Base-by-base conservation (phyloP, 345 rosid genomes). In the Citrus reticulata region DNA sequence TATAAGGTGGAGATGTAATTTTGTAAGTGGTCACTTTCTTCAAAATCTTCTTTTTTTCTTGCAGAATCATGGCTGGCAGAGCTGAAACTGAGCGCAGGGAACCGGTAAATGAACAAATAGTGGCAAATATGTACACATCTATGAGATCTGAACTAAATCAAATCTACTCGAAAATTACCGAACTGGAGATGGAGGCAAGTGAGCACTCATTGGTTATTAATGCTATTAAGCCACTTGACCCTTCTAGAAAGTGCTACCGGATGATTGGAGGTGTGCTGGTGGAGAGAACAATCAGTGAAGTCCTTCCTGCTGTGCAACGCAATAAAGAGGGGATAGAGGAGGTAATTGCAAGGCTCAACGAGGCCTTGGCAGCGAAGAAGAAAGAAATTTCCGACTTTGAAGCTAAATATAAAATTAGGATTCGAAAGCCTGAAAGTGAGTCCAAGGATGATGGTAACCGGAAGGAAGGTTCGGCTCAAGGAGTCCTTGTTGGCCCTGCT, bases 201-300 rank as follows among this genome's bases (percentile, higher is more conserved):
- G 98, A 96, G 86, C 97, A 96, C 78, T 84, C 95, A 1, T 84
- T 94, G 75, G 98, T 96, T 73, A 91, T 91, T 42, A 94, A 87
- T 80, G 97, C 98, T 22, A 91, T 96, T 70, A 92, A 90, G 78
- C 98, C 98, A 3, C 97, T 94, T 1, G 97, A 93, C 74, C 97
- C 84, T 39, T 87, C 94, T 0, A 89, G 98, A 79, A 86, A 93
- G 65, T 96, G 99, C 81, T 96, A 90, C 80, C 85, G 97, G 71
- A 90, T 93, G 98, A 95, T 95, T 7, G 98, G 99, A 67, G 97
- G 99, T 51, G 97, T 95, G 58, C 89, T 93, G 13, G 99, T 95
- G 0, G 96, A 95, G 88, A 92, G 98, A 86, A 95, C 98, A 80
- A 85, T 95, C 86, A 91, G 85, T 77, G 98, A 93, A 74, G 97